phyloP scores from a whole-genome alignment of 2,329 filamentous ascomycete genomes.

The Colletotrichum agaves region DNA sequence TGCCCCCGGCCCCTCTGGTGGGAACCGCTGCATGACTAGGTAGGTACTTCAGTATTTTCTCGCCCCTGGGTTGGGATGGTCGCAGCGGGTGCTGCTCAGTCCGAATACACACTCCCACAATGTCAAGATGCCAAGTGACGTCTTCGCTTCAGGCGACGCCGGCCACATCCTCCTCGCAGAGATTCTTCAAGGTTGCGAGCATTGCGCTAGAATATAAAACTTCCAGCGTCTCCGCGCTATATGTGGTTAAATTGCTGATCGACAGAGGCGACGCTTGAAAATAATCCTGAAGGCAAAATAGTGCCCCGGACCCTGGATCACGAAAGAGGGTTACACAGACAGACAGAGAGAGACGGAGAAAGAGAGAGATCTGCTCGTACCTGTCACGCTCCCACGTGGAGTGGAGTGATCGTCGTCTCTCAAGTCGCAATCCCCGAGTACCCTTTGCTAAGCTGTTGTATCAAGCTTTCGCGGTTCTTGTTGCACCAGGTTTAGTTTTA shows the following conservation, averaged over 20 bases:
- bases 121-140: not conserved
- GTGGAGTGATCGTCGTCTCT: slow-evolving; percentile 1
- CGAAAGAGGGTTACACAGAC: no score
- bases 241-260: slow-evolving; percentile 2
- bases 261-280: not conserved
- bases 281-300: not conserved
- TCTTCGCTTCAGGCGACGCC: slow-evolving; percentile 3
- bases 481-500: not conserved
- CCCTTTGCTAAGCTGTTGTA: not conserved
- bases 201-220: slow-evolving; percentile 10
- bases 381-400: slow-evolving; percentile 5
- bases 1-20: not conserved
- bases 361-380: slow-evolving; percentile 4
- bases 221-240: not conserved
- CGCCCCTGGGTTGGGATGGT: slow-evolving; percentile 21
- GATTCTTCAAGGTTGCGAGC: not conserved
- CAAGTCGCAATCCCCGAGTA: not conserved
- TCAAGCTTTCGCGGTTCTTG: not conserved
- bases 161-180: not conserved
- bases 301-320: not conserved
- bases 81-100: slow-evolving; percentile 9
- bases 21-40: slow-evolving; percentile 23
- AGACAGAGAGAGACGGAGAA: no score
- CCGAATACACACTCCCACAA: not conserved
- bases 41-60: no score